Conservation (phyloP, 257 asterid species). For the Fraxinus quadrangulata region DNA sequence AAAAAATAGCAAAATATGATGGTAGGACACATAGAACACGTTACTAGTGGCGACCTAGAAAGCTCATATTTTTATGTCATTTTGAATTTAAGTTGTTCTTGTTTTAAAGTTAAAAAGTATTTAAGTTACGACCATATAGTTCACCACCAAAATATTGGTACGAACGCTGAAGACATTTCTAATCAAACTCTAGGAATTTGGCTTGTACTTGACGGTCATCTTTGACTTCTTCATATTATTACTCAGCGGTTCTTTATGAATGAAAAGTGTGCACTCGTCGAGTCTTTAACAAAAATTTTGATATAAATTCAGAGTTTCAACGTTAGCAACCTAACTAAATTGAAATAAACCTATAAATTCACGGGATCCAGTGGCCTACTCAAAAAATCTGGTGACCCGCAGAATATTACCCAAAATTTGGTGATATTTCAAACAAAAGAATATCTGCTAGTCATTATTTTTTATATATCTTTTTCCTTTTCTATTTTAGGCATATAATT, state of each 20-base stretch:
- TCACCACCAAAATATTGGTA: not conserved
- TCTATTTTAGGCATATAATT: too few relatives aligned
- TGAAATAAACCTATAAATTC: too few relatives aligned
- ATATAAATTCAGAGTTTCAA: too few relatives aligned
- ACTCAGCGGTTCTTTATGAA: not conserved
- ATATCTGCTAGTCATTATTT: not conserved
- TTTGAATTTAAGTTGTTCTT: too few relatives aligned
- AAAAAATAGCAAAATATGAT: not conserved
- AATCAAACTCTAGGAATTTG: not conserved
- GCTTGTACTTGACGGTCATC: not conserved
- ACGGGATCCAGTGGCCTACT: not conserved
- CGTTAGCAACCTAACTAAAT: not conserved
- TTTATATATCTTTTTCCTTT: too few relatives aligned
- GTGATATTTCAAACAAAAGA: not conserved
- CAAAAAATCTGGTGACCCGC: not conserved
- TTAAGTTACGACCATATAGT: not conserved
- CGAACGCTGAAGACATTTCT: not conserved
- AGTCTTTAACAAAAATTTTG: too few relatives aligned
- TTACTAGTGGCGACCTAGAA: not conserved
- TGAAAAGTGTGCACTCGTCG: not conserved
- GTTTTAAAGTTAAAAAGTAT: too few relatives aligned
- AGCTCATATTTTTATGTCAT: not conserved
- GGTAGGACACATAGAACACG: constrained; percentile 1
- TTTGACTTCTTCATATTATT: not conserved
- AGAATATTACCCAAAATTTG: not conserved